A percentile compares a stretch with the other conserved stretches of the same genome.
These are phyloP conservation scores for Penicillium sp. DNA, from an alignment of 2,329 filamentous ascomycete species.

Conservation along the genomic window DNA sequence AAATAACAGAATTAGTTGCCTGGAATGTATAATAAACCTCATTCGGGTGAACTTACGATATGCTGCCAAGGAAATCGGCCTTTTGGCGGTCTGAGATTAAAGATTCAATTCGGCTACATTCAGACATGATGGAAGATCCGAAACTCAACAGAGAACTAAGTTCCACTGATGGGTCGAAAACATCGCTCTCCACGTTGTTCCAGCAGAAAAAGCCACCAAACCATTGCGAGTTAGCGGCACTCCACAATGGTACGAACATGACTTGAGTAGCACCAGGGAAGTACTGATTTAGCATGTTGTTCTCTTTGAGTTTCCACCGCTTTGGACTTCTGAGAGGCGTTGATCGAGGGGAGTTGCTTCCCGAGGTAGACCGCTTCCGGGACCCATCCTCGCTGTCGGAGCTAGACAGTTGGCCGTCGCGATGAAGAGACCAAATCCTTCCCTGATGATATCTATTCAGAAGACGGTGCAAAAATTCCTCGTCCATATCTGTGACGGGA, in stretches of 20 bases:
- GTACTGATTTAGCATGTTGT: constrained; percentile 9
- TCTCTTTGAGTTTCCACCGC: constrained; percentile 8
- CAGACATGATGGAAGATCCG: constrained; percentile 37
- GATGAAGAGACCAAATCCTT: constrained; percentile 17
- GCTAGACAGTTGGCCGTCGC: constrained; percentile 14
- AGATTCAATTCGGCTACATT: constrained; percentile 37
- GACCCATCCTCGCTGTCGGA: constrained; percentile 33
- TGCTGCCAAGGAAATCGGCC: constrained; percentile 52
- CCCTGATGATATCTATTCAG: constrained; percentile 14
- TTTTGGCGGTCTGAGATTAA: constrained; percentile 46
- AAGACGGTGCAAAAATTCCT: constrained; percentile 10
- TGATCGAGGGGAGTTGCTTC: background rate
- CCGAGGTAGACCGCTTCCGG: constrained; percentile 25
- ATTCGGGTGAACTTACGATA: constrained; percentile 29
- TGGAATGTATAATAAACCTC: background rate
- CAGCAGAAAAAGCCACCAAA: constrained; percentile 28
- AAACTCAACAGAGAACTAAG: constrained; percentile 37
- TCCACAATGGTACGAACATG: constrained; percentile 34
- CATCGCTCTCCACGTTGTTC: constrained; percentile 26
- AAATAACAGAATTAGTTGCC: background rate
- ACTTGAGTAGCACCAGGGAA: constrained; percentile 27
- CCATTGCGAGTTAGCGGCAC: constrained; percentile 32
- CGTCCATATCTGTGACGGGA: constrained; percentile 10
- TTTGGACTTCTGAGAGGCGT: background rate
- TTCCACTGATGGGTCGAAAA: constrained; percentile 25